Percentiles rank a stretch among this genome's conserved stretches.
phyloP scores from a whole-genome alignment of 257 asterid species.

The Gardenia jasminoides region DNA sequence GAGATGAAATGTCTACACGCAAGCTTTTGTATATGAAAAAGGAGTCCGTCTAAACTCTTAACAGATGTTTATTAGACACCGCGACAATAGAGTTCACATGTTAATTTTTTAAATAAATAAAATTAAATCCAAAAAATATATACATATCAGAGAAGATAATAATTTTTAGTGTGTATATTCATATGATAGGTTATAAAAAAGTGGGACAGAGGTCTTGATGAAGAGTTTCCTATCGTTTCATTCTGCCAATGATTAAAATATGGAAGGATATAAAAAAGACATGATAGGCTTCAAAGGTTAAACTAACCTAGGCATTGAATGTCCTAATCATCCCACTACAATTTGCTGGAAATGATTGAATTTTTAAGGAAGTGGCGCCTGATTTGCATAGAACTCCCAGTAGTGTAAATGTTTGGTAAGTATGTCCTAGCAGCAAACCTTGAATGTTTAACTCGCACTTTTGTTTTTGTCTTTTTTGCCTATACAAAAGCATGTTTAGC shows the following conservation, averaged over 20 bases:
- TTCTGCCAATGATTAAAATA: not conserved
- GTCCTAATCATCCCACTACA: constrained; percentile 13
- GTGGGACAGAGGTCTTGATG: not conserved
- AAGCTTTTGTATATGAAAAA: no score
- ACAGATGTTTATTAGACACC: no score
- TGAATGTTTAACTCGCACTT: not conserved
- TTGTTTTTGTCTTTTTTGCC: not conserved
- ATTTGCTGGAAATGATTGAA: not conserved
- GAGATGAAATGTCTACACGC: no score
- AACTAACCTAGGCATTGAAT: not conserved
- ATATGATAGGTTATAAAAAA: not conserved
- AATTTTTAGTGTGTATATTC: no score
- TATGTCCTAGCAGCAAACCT: not conserved
- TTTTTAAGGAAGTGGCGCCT: not conserved
- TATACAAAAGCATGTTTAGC: not conserved
- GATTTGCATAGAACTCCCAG: no score
- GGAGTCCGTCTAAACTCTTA: no score
- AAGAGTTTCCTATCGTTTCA: not conserved
- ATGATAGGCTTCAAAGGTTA: not conserved
- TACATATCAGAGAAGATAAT: no score
- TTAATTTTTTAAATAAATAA: no score
- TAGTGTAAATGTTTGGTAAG: not conserved
- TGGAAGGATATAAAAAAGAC: not conserved
- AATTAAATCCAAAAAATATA: no score
- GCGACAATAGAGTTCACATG: no score